phyloP scores from a whole-genome alignment of 1,284 basidiomycete genomes.

The Pisolithus thermaeus region DNA sequence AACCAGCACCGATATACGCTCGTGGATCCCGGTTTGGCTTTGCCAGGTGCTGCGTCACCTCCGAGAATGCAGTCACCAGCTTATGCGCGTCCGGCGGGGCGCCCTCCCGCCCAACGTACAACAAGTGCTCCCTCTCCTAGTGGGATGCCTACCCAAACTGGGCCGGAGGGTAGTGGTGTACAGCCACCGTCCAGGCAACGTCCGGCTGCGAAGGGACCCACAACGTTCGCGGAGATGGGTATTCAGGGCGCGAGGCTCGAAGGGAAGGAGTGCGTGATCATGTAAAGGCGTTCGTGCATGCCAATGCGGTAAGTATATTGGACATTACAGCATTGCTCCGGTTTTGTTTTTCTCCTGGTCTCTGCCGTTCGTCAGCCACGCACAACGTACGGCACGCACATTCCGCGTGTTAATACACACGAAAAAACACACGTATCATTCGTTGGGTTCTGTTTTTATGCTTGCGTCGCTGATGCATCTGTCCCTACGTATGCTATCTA shows the following conservation, averaged over 20 bases:
- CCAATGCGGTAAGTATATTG: too few species aligned
- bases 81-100: constrained; percentile 23
- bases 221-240: constrained; percentile 93
- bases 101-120: constrained; percentile 21
- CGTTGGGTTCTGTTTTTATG: too few species aligned
- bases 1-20: constrained; percentile 39
- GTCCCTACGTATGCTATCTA: too few species aligned
- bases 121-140: constrained; percentile 11
- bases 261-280: constrained; percentile 77
- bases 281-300: constrained; percentile 40
- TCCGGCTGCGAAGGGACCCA: constrained; percentile 40
- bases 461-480: too few species aligned
- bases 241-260: constrained; percentile 69
- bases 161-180: neutral
- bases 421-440: too few species aligned
- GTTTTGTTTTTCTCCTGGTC: too few species aligned
- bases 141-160: constrained; percentile 7
- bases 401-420: too few species aligned
- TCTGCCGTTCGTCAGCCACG: too few species aligned
- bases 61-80: constrained; percentile 1
- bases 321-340: too few species aligned
- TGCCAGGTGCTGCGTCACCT: constrained; percentile 7
- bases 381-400: too few species aligned
- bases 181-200: constrained; percentile 1
- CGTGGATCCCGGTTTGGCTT: constrained; percentile 28